These are phyloP conservation scores for Citrus inodora DNA, from an alignment of 345 rosid genomes.

Conservation along the genomic window DNA sequence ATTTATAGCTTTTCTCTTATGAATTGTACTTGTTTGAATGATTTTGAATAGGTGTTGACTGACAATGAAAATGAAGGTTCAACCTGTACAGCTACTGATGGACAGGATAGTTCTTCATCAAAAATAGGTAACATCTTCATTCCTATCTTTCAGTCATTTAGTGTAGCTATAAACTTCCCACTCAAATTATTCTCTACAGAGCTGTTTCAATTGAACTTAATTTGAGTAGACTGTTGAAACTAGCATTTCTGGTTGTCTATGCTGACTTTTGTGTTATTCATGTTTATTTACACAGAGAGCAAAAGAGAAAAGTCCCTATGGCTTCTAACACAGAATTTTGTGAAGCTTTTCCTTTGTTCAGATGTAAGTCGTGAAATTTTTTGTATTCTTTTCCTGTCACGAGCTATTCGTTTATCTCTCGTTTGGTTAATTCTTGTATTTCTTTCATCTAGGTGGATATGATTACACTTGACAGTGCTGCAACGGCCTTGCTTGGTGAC, in stretches of 20 bases:
- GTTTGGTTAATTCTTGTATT: constrained; percentile 3
- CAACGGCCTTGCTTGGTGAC: constrained; percentile 57
- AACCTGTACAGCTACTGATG: constrained; percentile 33
- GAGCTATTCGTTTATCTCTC: neutral
- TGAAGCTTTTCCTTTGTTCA: constrained; percentile 82
- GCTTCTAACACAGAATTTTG: constrained; percentile 68
- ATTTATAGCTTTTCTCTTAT: neutral
- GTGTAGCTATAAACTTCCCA: neutral
- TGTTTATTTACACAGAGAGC: constrained; percentile 33
- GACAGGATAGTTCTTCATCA: constrained; percentile 45
- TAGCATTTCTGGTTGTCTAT: neutral
- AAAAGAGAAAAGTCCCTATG: constrained; percentile 69
- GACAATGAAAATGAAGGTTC: constrained; percentile 39
- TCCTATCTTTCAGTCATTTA: neutral
- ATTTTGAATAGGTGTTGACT: constrained; percentile 31
- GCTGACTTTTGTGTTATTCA: neutral
- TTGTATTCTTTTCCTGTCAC: neutral
- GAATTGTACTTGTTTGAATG: neutral
- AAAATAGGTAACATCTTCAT: constrained; percentile 47
- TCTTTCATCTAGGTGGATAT: constrained; percentile 41
- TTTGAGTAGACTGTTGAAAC: neutral
- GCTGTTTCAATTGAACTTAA: neutral
- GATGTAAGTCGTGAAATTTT: constrained; percentile 45
- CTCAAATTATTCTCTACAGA: neutral
- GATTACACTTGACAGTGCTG: constrained; percentile 69